These are phyloP conservation scores for Endoconidiophora polonica DNA, from an alignment of 2,329 filamentous ascomycete genomes.

Conservation along the genomic window DNA sequence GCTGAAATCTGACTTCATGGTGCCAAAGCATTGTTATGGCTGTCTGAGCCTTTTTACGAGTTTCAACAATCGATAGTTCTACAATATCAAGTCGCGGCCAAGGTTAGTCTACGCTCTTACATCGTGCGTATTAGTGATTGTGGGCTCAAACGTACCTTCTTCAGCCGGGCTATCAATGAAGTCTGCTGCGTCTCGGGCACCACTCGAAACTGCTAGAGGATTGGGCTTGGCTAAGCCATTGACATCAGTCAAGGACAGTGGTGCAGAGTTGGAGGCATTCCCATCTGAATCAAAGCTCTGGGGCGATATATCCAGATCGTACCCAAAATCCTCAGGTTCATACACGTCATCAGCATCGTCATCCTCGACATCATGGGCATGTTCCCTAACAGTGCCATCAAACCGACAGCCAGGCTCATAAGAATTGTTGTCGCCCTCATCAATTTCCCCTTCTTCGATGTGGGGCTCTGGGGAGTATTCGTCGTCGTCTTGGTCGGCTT, in stretches of 20 bases:
- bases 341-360: conserved; percentile 13
- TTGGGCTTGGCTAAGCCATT: not conserved
- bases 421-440: not conserved
- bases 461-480: conserved; percentile 2
- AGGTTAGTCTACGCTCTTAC: not conserved
- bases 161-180: not conserved
- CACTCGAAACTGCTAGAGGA: not conserved
- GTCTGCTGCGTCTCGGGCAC: conserved; percentile 1
- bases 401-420: conserved; percentile 27
- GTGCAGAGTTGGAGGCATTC: conserved; percentile 1
- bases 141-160: conserved; percentile 1
- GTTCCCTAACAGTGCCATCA: not conserved
- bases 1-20: conserved; percentile 54
- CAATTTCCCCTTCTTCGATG: conserved; percentile 1
- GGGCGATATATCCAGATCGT: conserved; percentile 1
- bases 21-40: conserved; percentile 49
- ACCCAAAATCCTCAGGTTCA: conserved; percentile 9
- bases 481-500: not conserved
- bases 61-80: conserved; percentile 19
- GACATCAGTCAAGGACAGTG: not conserved
- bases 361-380: not conserved
- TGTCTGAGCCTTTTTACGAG: conserved; percentile 43
- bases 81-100: not conserved
- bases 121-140: not conserved
- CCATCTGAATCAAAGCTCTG: conserved; percentile 8